Percentiles rank a stretch among this genome's conserved stretches.
Conservation (phyloP, 768 basidiomycete species). For the Antrodiella citrinella region DNA sequence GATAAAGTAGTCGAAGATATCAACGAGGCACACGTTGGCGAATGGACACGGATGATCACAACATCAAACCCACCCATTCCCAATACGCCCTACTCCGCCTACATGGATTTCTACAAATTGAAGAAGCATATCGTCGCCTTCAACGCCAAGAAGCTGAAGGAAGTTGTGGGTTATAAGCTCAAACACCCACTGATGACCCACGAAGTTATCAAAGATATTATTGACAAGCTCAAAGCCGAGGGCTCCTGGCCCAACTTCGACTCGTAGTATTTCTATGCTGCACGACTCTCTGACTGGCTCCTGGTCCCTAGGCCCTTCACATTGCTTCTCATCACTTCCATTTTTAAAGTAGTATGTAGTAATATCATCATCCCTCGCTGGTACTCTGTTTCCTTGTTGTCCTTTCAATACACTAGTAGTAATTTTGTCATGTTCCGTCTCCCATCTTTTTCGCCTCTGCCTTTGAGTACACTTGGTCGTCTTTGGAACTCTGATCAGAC, state of each 20-base stretch:
- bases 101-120: conserved; percentile 69
- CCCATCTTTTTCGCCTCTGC: neutral
- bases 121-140: conserved; percentile 64
- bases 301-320: too few species aligned
- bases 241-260: conserved; percentile 34
- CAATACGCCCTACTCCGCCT: conserved; percentile 67
- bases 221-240: conserved; percentile 78
- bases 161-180: conserved; percentile 61
- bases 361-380: neutral
- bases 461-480: too few species aligned
- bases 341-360: neutral
- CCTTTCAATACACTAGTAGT: neutral
- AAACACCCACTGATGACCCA: conserved; percentile 54
- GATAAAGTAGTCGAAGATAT: conserved; percentile 76
- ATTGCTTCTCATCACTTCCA: neutral
- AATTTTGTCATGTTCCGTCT: neutral
- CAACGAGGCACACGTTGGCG: conserved; percentile 75
- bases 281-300: too few species aligned
- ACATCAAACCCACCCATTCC: conserved; percentile 63
- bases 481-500: too few species aligned
- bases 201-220: conserved; percentile 55
- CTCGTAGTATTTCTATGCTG: neutral
- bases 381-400: neutral
- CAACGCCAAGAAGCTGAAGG: conserved; percentile 66
- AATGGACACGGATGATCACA: conserved; percentile 77